These are phyloP conservation scores for Cordyceps cateniannulata DNA, from an alignment of 2,329 filamentous ascomycete genomes.

Conservation along the genomic window DNA sequence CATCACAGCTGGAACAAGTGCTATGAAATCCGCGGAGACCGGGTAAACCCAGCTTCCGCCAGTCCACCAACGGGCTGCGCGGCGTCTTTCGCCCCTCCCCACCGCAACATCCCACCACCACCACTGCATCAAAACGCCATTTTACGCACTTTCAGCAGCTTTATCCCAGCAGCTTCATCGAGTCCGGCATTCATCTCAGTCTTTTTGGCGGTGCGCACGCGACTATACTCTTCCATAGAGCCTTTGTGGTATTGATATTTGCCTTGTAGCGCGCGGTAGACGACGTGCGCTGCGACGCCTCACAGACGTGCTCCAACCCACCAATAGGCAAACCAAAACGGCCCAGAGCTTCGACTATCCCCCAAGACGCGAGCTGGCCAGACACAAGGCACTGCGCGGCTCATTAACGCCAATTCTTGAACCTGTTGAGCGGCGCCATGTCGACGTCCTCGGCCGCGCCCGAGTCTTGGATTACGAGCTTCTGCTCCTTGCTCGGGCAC, in stretches of 20 bases:
- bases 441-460: constrained; percentile 55
- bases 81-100: constrained; percentile 12
- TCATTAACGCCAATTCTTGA: background rate
- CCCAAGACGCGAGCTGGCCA: background rate
- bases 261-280: background rate
- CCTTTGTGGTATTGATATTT: background rate
- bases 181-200: background rate
- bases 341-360: background rate
- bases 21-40: constrained; percentile 3
- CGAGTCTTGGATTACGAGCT: constrained; percentile 97
- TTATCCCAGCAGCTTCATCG: constrained; percentile 8
- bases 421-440: constrained; percentile 32
- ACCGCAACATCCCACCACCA: constrained; percentile 13
- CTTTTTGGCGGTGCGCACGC: background rate
- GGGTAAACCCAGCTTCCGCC: constrained; percentile 13
- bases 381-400: background rate
- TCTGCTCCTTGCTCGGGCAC: constrained; percentile 90
- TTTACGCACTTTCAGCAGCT: constrained; percentile 9
- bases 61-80: constrained; percentile 1
- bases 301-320: constrained; percentile 5
- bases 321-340: background rate
- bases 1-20: background rate
- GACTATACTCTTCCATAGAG: background rate
- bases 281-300: constrained; percentile 5
- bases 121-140: constrained; percentile 8